Evolutionary conservation across 2,329 filamentous ascomycete genomes (phyloP).

Genomic region (Gyromitra esculenta): DNA sequence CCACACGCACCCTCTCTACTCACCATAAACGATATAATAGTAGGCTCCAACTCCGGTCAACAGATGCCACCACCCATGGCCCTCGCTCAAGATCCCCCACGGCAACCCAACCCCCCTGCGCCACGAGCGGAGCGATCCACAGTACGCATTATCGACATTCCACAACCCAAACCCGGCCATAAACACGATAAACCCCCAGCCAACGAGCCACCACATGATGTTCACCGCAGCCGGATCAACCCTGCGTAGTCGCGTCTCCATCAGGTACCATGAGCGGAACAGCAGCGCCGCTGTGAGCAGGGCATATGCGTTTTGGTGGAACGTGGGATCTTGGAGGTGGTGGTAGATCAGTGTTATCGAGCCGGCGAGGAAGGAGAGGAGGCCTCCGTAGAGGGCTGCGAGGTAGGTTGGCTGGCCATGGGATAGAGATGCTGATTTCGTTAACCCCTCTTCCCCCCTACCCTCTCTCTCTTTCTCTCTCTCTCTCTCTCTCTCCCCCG

Average conservation of each 20-base stretch:
- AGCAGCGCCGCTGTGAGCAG: constrained; percentile 76
- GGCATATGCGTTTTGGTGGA: constrained; percentile 83
- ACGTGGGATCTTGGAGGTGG: constrained; percentile 80
- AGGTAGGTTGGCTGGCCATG: constrained; percentile 69
- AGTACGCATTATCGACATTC: constrained; percentile 82
- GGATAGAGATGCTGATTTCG: constrained; percentile 72
- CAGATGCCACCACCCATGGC: constrained; percentile 69
- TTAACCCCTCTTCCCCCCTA: neutral
- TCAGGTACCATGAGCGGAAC: constrained; percentile 78
- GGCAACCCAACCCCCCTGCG: constrained; percentile 76
- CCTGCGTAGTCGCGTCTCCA: constrained; percentile 71
- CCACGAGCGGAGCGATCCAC: constrained; percentile 71
- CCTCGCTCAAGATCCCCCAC: constrained; percentile 75
- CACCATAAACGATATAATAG: constrained; percentile 82
- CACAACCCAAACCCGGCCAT: constrained; percentile 79
- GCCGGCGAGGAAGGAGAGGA: constrained; percentile 67
- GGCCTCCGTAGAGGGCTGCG: constrained; percentile 67
- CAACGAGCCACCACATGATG: constrained; percentile 80
- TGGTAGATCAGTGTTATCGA: constrained; percentile 85
- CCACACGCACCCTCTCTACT: neutral
- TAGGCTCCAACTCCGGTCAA: constrained; percentile 86
- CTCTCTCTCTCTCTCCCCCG: neutral
- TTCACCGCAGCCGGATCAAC: constrained; percentile 66
- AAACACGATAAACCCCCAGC: constrained; percentile 74
- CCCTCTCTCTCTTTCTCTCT: constrained; percentile 57